A percentile compares a stretch with the other conserved stretches of the same genome.
These are phyloP conservation scores for Tuber indicum DNA, from an alignment of 495 filamentous ascomycete genomes.

Conservation along the genomic window DNA sequence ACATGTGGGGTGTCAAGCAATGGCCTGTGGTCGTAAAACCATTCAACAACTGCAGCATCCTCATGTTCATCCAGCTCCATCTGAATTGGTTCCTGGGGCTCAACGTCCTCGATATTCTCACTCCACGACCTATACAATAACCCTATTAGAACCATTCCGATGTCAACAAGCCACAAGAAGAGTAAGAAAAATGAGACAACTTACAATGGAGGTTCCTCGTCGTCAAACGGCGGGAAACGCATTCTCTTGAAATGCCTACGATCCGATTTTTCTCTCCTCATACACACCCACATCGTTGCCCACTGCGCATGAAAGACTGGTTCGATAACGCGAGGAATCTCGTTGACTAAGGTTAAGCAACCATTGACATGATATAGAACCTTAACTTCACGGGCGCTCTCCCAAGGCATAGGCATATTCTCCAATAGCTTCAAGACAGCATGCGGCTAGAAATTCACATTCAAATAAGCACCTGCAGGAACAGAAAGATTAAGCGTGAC, in stretches of 20 bases:
- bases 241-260: constrained; percentile 96
- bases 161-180: constrained; percentile 29
- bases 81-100: constrained; percentile 95
- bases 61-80: constrained; percentile 98
- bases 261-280: constrained; percentile 97
- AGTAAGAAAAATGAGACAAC: constrained; percentile 8
- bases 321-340: constrained; percentile 93
- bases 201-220: constrained; percentile 86
- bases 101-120: constrained; percentile 97
- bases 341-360: constrained; percentile 93
- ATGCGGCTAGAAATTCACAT: constrained; percentile 55
- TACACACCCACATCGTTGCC: constrained; percentile 99
- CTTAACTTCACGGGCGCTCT: constrained; percentile 89
- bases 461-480: constrained; percentile 16
- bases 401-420: constrained; percentile 99
- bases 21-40: constrained; percentile 96
- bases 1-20: constrained; percentile 87
- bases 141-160: constrained; percentile 34
- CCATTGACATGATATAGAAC: constrained; percentile 98
- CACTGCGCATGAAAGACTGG: constrained; percentile 98
- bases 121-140: constrained; percentile 62
- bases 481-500: neutral
- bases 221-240: constrained; percentile 98
- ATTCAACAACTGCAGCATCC: constrained; percentile 83
- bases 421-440: constrained; percentile 97